phyloP scores from a whole-genome alignment of 768 basidiomycete genomes.

The Collybia nuda region DNA sequence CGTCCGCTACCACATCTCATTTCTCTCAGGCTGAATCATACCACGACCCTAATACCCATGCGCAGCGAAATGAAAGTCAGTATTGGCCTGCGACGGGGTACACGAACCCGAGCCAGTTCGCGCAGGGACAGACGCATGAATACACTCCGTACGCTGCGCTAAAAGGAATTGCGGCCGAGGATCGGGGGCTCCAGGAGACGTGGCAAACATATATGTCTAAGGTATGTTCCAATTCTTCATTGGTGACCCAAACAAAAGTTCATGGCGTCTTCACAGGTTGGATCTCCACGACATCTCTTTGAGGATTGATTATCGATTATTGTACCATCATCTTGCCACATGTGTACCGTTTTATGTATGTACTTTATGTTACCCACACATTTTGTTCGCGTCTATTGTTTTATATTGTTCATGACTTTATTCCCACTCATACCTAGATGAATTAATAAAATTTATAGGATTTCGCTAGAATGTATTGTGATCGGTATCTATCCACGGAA shows the following conservation, averaged over 20 bases:
- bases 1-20: conserved; percentile 8
- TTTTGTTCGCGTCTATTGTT: no score
- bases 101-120: conserved; percentile 12
- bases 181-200: conserved; percentile 61
- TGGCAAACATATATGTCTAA: conserved; percentile 71
- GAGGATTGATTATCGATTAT: conserved; percentile 21
- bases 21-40: background rate
- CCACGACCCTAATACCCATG: background rate
- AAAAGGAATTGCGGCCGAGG: conserved; percentile 50
- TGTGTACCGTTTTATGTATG: no score
- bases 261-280: conserved; percentile 29
- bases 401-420: no score
- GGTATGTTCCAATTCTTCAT: conserved; percentile 23
- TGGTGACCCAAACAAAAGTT: background rate
- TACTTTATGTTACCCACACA: no score
- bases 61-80: conserved; percentile 7
- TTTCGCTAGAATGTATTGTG: no score
- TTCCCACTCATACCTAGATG: no score
- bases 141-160: conserved; percentile 49
- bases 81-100: conserved; percentile 31
- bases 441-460: no score
- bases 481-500: no score
- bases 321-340: no score
- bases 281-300: conserved; percentile 40
- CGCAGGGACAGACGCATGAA: conserved; percentile 29